A percentile compares a stretch with the other conserved stretches of the same genome.
These are phyloP conservation scores for Eucalyptus sp. DNA, from an alignment of 345 rosid genomes.

Conservation along the genomic window DNA sequence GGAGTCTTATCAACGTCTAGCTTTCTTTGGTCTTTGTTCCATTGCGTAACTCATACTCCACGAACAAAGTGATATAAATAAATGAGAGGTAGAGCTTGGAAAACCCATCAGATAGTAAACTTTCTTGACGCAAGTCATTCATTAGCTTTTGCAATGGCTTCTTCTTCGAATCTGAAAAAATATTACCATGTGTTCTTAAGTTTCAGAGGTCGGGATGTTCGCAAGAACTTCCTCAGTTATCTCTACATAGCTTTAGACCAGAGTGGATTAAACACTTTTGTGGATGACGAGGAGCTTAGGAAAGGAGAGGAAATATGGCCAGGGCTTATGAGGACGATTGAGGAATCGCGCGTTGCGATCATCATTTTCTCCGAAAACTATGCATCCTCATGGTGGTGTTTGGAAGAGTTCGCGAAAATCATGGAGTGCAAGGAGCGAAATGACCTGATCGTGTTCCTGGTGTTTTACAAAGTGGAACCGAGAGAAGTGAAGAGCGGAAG, in stretches of 20 bases:
- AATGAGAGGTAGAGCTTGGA: too few relatives aligned
- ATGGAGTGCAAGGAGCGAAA: not conserved
- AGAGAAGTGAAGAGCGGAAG: not conserved
- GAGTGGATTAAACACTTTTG: fast-evolving
- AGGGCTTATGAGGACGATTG: not conserved
- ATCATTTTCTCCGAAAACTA: not conserved
- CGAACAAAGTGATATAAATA: too few relatives aligned
- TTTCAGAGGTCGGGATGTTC: not conserved
- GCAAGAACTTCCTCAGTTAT: fast-evolving
- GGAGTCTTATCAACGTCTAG: too few relatives aligned
- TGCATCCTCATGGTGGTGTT: not conserved
- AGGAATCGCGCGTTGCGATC: not conserved
- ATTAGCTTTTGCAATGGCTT: too few relatives aligned
- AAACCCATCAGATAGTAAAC: too few relatives aligned
- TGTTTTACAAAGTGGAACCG: not conserved
- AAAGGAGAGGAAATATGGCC: not conserved
- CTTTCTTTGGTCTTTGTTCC: too few relatives aligned
- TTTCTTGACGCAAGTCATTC: too few relatives aligned
- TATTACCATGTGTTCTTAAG: not conserved
- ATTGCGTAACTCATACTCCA: too few relatives aligned
- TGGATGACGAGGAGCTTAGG: not conserved
- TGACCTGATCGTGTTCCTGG: fast-evolving
- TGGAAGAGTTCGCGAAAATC: not conserved
- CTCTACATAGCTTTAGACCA: fast-evolving
- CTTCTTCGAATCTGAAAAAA: too few relatives aligned